A percentile compares a stretch with the other conserved stretches of the same genome.
phyloP scores from a whole-genome alignment of 306 rosid species.

The Myrica gale region DNA sequence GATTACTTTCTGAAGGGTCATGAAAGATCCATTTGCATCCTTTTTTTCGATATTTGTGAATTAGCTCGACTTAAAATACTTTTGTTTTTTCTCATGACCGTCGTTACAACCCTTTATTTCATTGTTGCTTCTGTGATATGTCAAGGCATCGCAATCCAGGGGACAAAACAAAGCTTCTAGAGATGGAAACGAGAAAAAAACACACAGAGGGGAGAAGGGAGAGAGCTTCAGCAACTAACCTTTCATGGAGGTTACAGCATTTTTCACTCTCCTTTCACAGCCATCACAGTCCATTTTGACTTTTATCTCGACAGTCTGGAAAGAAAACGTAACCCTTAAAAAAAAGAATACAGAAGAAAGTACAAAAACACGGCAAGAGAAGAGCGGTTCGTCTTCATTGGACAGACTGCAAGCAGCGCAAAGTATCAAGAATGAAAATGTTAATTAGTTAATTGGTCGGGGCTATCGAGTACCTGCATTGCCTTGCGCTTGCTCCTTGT shows the following conservation, averaged over 20 bases:
- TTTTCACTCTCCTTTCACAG: conserved; percentile 77
- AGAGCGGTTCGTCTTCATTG: too few species aligned
- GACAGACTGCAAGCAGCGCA: too few species aligned
- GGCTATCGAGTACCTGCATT: conserved; percentile 67
- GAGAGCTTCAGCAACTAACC: conserved; percentile 35
- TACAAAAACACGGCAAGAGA: not conserved
- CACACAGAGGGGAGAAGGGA: not conserved
- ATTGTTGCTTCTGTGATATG: conserved; percentile 12
- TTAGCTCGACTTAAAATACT: not conserved
- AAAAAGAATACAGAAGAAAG: not conserved
- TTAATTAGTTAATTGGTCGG: not conserved
- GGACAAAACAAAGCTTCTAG: conserved; percentile 8
- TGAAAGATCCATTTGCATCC: not conserved
- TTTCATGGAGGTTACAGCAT: conserved; percentile 68
- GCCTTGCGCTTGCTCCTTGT: conserved; percentile 64
- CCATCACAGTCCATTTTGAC: conserved; percentile 96
- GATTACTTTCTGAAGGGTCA: not conserved
- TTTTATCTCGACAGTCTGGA: conserved; percentile 79
- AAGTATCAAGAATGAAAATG: not conserved
- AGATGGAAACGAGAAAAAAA: not conserved
- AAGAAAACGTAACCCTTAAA: not conserved
- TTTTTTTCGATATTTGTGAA: not conserved
- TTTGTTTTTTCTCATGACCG: not conserved
- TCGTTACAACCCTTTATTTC: not conserved
- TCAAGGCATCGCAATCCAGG: conserved; percentile 1